Evolutionary conservation across 805 yeast genomes (phyloP), one percentile per base, ranked within the genome.

Genomic region (Komagataella pastoris): DNA sequence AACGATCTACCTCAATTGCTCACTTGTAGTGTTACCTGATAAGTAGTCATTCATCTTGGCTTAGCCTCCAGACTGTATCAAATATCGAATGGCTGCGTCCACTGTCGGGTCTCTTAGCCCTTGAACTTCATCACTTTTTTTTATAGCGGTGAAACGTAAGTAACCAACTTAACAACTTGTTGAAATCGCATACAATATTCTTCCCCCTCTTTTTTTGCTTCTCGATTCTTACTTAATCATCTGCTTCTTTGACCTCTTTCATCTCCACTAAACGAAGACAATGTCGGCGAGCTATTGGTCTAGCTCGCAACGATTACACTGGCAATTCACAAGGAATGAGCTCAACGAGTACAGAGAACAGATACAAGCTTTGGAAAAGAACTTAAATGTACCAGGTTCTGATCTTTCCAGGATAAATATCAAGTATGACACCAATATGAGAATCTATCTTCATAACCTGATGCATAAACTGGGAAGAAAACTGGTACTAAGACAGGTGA

Each of bases 211-310:
- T 14, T 30, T 18, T 18, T 18, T 18, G 18, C n/a, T 30, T 30
- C 40, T 30, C 40, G 40, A 30, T 30, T 30, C 40, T 30, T 30
- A 30, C 40, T 30, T 30, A 30, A 30, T 30, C 40, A 30, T 14
- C 14, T 30, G 23, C 23, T 21, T 30, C 40, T 10, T 30, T 12
- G 30, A 4, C 47, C 7, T 12, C 8, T 44, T 44, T 17, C n/a
- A 23, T 44, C 46, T 8, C 6, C 12, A 45, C 36, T 7, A 17
- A 17, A 23, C 36, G 17, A 48, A 14, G 40, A 51, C 43, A 44
- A 54, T 79, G 96, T 81, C 93, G 2, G 96, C 95, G 0, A 85
- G 85, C 62, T 90, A 82, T 64, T 88, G 96, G 96, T 73, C 74
- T 17, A 87, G 96, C 2, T 79, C 95, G 1, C 97, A 90, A 61